A percentile compares a stretch with the other conserved stretches of the same genome.
Evolutionary conservation across 1,284 basidiomycete genomes (phyloP).

Genomic region (Xanthoconium separans): DNA sequence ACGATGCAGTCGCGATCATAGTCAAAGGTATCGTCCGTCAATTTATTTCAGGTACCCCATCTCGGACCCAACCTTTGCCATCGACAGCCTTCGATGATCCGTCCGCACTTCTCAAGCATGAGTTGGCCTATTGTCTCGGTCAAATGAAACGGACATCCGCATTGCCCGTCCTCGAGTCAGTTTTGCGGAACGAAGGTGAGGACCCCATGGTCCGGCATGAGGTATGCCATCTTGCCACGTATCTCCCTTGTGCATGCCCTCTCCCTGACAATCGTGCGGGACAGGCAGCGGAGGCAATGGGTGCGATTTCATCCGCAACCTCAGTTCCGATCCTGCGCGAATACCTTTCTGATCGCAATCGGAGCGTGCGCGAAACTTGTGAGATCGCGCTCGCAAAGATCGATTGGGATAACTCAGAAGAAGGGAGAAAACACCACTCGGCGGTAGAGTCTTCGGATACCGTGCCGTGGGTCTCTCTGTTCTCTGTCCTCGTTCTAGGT

Average conservation of each 20-base stretch:
- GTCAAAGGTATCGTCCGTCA: conserved; percentile 61
- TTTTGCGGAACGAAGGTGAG: conserved; percentile 69
- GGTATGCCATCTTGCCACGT: conserved; percentile 42
- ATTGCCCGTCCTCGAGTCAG: conserved; percentile 75
- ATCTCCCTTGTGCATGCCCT: background rate
- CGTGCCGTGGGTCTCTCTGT: conserved; percentile 36
- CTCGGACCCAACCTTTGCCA: background rate
- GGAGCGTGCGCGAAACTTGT: conserved; percentile 93
- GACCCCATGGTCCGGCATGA: conserved; percentile 99
- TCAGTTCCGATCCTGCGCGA: conserved; percentile 75
- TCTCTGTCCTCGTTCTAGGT: conserved; percentile 13
- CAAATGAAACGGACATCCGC: conserved; percentile 82
- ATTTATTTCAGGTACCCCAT: background rate
- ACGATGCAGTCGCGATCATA: conserved; percentile 83
- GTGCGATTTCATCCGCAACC: conserved; percentile 77
- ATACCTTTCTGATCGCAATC: conserved; percentile 73
- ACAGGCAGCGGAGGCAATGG: conserved; percentile 96
- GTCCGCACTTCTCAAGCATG: conserved; percentile 94
- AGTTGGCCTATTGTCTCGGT: conserved; percentile 95
- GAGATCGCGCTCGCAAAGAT: conserved; percentile 97
- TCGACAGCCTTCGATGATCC: conserved; percentile 78
- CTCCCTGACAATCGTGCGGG: conserved; percentile 11
- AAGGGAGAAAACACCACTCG: conserved; percentile 49
- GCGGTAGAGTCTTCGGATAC: conserved; percentile 34
- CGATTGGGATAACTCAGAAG: conserved; percentile 85